Conservation (phyloP, 495 filamentous ascomycete species). For the Podospora pseudocomata region DNA sequence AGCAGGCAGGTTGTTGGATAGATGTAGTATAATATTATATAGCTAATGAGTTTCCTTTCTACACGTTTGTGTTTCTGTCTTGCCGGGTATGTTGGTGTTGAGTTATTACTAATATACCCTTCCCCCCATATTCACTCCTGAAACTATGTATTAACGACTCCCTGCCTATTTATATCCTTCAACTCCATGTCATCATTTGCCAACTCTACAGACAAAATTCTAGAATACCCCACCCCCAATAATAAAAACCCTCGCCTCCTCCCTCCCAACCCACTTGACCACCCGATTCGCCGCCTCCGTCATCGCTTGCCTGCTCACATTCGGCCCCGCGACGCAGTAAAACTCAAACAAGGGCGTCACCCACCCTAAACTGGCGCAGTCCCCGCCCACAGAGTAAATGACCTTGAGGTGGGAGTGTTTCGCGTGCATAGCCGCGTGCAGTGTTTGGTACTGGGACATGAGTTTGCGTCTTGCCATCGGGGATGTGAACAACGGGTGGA, state of each 20-base stretch:
- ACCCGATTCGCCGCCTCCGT: constrained; percentile 83
- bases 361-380: constrained; percentile 81
- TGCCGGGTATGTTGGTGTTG: neutral
- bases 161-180: too few species aligned
- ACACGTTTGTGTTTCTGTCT: neutral
- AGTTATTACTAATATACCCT: neutral
- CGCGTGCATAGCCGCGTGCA: constrained; percentile 79
- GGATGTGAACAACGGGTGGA: constrained; percentile 57
- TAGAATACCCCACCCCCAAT: constrained; percentile 80
- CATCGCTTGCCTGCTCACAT: constrained; percentile 69
- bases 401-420: constrained; percentile 81
- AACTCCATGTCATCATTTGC: too few species aligned
- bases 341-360: constrained; percentile 85
- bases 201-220: neutral
- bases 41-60: neutral
- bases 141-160: too few species aligned
- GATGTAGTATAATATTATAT: neutral
- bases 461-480: constrained; percentile 64
- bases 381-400: constrained; percentile 69
- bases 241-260: constrained; percentile 92
- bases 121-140: too few species aligned
- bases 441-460: constrained; percentile 75
- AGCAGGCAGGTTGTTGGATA: neutral
- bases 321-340: constrained; percentile 85
- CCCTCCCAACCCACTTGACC: constrained; percentile 80